phyloP scores from a whole-genome alignment of 2,329 filamentous ascomycete species.

The Graphium sp. region DNA sequence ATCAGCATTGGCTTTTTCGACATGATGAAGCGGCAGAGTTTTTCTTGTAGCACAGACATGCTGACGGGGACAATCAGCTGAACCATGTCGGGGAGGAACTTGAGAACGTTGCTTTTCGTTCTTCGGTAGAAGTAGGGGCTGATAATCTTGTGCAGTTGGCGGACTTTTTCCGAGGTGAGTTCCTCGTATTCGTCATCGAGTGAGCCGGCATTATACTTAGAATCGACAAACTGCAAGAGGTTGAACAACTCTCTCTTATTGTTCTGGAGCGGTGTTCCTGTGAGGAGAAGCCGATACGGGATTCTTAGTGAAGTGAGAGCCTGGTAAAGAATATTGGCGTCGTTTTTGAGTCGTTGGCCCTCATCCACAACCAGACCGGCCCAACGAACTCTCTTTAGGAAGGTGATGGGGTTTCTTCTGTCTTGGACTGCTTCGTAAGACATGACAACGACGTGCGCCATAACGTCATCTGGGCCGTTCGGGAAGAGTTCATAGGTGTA shows the following conservation, averaged over 20 bases:
- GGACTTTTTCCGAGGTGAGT: slow-evolving; percentile 70
- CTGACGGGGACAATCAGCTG: slow-evolving; percentile 94
- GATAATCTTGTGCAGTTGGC: slow-evolving; percentile 67
- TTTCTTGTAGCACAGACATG: slow-evolving; percentile 88
- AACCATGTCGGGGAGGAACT: slow-evolving; percentile 80
- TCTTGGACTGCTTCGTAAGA: slow-evolving; percentile 85
- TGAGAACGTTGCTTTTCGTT: slow-evolving; percentile 81
- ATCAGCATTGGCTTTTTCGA: slow-evolving; percentile 82
- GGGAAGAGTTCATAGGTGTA: slow-evolving; percentile 79
- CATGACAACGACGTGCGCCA: slow-evolving; percentile 83
- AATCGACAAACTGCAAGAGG: slow-evolving; percentile 84
- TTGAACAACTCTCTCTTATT: slow-evolving; percentile 93
- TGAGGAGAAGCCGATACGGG: slow-evolving; percentile 73
- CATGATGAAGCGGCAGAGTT: slow-evolving; percentile 84
- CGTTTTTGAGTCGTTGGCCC: slow-evolving; percentile 89
- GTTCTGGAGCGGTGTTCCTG: slow-evolving; percentile 87
- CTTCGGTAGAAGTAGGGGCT: slow-evolving; percentile 53
- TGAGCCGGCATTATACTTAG: slow-evolving; percentile 46
- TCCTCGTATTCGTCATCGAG: slow-evolving; percentile 62
- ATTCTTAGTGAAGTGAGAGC: slow-evolving; percentile 58
- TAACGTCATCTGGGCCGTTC: slow-evolving; percentile 44
- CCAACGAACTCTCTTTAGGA: slow-evolving; percentile 62
- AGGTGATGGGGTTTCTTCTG: no score
- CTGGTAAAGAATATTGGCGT: slow-evolving; percentile 66
- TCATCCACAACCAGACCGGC: slow-evolving; percentile 83